These are phyloP conservation scores for Ceratobasidium sp. DNA, from an alignment of 1,284 basidiomycete genomes.

Conservation along the genomic window DNA sequence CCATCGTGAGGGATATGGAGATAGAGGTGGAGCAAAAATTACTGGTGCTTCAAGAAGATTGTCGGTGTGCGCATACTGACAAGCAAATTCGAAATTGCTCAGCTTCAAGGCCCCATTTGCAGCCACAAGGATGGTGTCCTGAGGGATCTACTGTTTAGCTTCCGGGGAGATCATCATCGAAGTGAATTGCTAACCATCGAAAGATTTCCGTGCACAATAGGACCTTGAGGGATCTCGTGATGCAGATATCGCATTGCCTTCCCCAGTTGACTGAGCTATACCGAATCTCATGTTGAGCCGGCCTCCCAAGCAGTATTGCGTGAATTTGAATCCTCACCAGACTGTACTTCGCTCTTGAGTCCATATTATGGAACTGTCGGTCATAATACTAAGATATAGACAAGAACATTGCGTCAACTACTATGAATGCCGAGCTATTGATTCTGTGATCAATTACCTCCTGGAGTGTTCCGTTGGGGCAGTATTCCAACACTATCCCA, in stretches of 20 bases:
- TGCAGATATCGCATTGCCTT: constrained; percentile 11
- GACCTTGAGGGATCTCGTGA: background rate
- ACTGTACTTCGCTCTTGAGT: background rate
- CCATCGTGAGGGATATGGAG: constrained; percentile 16
- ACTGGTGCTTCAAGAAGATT: constrained; percentile 7
- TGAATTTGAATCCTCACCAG: background rate
- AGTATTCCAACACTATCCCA: constrained; percentile 10
- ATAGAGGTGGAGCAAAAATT: constrained; percentile 4
- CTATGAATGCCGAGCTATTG: background rate
- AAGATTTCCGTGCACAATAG: constrained; percentile 12
- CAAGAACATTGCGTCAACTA: background rate
- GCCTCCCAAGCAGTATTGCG: too few relatives aligned
- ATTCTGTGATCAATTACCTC: background rate
- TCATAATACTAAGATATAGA: background rate
- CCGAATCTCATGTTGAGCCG: too few relatives aligned
- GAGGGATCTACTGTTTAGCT: background rate
- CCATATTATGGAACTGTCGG: background rate
- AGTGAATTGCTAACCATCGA: background rate
- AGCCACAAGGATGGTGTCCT: constrained; percentile 4
- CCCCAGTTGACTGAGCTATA: background rate
- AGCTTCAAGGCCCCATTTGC: background rate
- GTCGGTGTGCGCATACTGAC: constrained; percentile 13
- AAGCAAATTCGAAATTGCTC: constrained; percentile 25
- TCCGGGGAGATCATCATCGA: background rate
- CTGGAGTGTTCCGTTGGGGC: constrained; percentile 18